Base-by-base conservation (phyloP, 2,329 filamentous ascomycete species). In the Sarocladium strictum region DNA sequence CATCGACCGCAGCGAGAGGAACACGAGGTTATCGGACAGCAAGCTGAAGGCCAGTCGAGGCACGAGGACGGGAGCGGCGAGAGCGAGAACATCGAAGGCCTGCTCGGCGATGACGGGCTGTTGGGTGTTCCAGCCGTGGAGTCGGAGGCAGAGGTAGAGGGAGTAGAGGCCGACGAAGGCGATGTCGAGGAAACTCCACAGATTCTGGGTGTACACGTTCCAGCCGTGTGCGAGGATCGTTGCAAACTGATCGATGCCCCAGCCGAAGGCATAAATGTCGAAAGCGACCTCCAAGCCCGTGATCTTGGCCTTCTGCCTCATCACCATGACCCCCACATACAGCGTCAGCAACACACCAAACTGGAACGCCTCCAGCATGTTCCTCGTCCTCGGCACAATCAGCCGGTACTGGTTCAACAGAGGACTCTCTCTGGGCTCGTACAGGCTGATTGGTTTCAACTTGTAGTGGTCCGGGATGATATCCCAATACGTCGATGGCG, bases 381-480 rank as follows among this genome's bases (percentile, higher is more conserved):
- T 92, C 55, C 90, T 77, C 1, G 86, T 93, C 14, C 89, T 78
- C 11, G 90, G 90, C 9, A 95, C 90, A 59, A 91, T 87, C 7
- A 95, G 78, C 1, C 90, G 86, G 64, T 94, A 94, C 65, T 95
- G 90, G 63, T 95, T 93, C 21, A 95, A 76, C 24, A 92, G 65
- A 1, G 88, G 87, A 4, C 86, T 88, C 59, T 85, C 81, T 15
- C 86, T 76, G 1, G 89, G 90, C 63, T 92, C 85, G 67, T 94
- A 94, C 0, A 94, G 73, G 7, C 87, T 85, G 54, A 94, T 92
- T 2, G 88, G 88, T 61, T 88, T 88, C 63, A 87, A 81, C 71
- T 94, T 94, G 75, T 94, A 95, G 61, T 87, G 84, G 66, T 94
- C 90, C 1, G 90, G 89, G 49, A 95, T 83, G 56, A 95, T 87